phyloP scores from a whole-genome alignment of 23 red algal genomes.

The Gracilaria gracilis region DNA sequence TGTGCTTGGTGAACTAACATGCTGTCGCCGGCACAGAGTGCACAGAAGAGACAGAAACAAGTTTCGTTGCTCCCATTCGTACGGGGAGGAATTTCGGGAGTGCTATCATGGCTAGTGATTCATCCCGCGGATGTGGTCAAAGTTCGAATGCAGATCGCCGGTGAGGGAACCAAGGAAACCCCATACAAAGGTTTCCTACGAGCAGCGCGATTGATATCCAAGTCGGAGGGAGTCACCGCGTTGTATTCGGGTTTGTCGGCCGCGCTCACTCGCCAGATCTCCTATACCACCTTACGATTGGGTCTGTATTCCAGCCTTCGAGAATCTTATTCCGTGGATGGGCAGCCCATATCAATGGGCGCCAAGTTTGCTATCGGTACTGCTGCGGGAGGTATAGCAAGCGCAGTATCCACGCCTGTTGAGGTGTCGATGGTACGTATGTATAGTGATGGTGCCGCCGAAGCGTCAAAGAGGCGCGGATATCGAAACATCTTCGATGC shows the following conservation, averaged over 20 bases:
- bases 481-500: conserved; percentile 86
- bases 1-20: neutral
- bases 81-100: conserved; percentile 62
- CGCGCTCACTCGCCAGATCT: conserved; percentile 82
- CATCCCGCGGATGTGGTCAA: conserved; percentile 81
- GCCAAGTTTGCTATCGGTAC: conserved; percentile 84
- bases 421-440: conserved; percentile 95
- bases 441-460: conserved; percentile 84
- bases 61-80: conserved; percentile 50
- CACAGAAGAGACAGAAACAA: neutral
- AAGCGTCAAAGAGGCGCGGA: conserved; percentile 70
- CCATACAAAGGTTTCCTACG: conserved; percentile 52
- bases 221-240: conserved; percentile 63
- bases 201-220: conserved; percentile 56
- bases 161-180: conserved; percentile 29
- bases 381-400: conserved; percentile 82
- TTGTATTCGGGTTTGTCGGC: conserved; percentile 88
- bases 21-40: neutral
- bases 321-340: conserved; percentile 45
- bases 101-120: conserved; percentile 75
- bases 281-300: conserved; percentile 85
- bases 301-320: conserved; percentile 79
- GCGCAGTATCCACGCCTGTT: conserved; percentile 74
- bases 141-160: conserved; percentile 69
- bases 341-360: conserved; percentile 57